phyloP scores from a whole-genome alignment of 176 grass and related monocot genomes.

The Canna indica region DNA sequence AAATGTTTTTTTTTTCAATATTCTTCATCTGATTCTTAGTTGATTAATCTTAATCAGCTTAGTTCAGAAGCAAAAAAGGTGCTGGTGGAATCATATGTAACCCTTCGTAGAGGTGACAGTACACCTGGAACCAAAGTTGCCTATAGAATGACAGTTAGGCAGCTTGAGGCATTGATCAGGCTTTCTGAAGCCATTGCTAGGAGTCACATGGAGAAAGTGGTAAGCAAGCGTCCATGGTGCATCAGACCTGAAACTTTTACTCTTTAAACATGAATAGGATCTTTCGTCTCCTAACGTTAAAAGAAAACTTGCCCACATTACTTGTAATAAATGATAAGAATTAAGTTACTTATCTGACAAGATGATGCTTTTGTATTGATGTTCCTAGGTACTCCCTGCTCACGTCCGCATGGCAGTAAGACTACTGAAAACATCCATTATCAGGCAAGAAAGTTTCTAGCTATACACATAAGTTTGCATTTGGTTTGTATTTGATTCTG shows the following conservation, averaged over 20 bases:
- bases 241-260: not conserved
- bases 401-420: conserved; percentile 88
- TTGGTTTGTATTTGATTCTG: not conserved
- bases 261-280: no score
- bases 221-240: conserved; percentile 26
- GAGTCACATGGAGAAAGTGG: conserved; percentile 83
- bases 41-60: conserved; percentile 44
- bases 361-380: not conserved
- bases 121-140: conserved; percentile 92
- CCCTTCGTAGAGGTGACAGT: conserved; percentile 72
- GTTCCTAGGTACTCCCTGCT: conserved; percentile 57
- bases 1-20: not conserved
- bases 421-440: conserved; percentile 97
- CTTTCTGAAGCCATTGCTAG: conserved; percentile 93
- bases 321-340: not conserved
- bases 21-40: conserved; percentile 22
- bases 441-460: conserved; percentile 36
- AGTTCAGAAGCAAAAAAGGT: conserved; percentile 81
- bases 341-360: not conserved
- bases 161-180: conserved; percentile 88
- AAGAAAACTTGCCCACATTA: no score
- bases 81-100: conserved; percentile 78
- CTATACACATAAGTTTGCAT: not conserved
- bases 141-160: conserved; percentile 97
- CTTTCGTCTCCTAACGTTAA: not conserved